These are phyloP conservation scores for Aphanomyces cochlioides DNA, from an alignment of 352 stramenopile genomes.

Conservation along the genomic window DNA sequence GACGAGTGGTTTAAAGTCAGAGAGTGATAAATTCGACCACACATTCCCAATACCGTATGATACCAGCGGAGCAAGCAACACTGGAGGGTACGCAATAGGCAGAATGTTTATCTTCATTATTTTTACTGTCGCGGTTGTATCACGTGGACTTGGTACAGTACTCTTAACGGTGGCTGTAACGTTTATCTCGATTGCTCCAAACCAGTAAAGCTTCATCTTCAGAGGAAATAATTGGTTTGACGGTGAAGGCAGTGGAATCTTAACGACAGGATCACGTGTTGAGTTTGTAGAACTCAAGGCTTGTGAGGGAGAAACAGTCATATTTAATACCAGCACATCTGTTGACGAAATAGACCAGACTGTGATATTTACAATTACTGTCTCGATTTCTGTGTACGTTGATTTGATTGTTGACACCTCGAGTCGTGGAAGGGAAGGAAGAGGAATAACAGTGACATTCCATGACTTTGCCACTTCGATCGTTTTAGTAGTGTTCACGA, in stretches of 20 bases:
- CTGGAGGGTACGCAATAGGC: conserved; percentile 9
- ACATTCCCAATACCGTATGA: neutral
- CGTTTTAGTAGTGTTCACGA: neutral
- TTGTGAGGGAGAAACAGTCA: conserved; percentile 2
- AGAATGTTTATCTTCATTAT: neutral
- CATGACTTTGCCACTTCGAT: neutral
- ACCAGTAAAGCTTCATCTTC: conserved; percentile 2
- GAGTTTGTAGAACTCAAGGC: too few relatives aligned
- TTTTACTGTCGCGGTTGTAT: neutral
- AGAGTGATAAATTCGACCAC: conserved; percentile 2
- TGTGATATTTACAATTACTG: neutral
- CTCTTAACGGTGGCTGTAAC: neutral
- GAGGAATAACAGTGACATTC: conserved; percentile 13
- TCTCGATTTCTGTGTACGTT: neutral
- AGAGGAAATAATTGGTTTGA: neutral
- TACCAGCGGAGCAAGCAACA: neutral
- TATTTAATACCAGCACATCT: neutral
- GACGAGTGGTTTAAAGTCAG: neutral
- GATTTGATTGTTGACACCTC: neutral
- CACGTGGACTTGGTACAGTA: neutral
- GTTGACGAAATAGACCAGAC: neutral
- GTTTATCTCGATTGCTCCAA: conserved; percentile 8
- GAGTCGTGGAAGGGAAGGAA: neutral
- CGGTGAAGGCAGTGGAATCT: neutral
- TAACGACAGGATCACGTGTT: neutral